Conservation (phyloP, 2,329 filamentous ascomycete species). For the Immersiporthe knoxdaviesiana region DNA sequence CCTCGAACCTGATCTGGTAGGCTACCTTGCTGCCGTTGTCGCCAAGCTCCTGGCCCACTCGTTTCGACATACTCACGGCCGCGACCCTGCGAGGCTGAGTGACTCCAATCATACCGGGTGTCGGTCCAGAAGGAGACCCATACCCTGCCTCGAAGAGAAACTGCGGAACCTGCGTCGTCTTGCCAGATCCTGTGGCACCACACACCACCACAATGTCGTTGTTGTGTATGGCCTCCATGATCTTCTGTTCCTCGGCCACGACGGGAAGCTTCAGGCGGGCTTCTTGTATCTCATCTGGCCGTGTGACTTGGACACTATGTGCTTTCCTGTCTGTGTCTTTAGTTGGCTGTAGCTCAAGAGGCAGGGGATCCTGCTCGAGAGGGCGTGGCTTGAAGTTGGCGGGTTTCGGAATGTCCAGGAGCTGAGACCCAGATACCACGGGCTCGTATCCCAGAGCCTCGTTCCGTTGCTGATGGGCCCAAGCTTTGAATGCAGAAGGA, state of each 20-base stretch:
- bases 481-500: slow-evolving; percentile 82
- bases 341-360: slow-evolving; percentile 66
- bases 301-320: slow-evolving; percentile 72
- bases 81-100: slow-evolving; percentile 95
- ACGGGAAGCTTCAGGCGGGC: slow-evolving; percentile 82
- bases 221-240: slow-evolving; percentile 97
- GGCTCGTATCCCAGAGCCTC: slow-evolving; percentile 72
- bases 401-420: slow-evolving; percentile 57
- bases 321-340: slow-evolving; percentile 68
- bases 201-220: slow-evolving; percentile 89
- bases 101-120: slow-evolving; percentile 89
- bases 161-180: slow-evolving; percentile 96
- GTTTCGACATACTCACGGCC: slow-evolving; percentile 94
- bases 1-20: slow-evolving; percentile 95
- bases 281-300: slow-evolving; percentile 74
- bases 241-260: slow-evolving; percentile 91
- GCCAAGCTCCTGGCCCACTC: slow-evolving; percentile 84
- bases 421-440: slow-evolving; percentile 45
- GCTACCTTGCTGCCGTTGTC: slow-evolving; percentile 77
- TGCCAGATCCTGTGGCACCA: slow-evolving; percentile 94
- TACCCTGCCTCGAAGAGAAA: slow-evolving; percentile 95
- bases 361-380: slow-evolving; percentile 71
- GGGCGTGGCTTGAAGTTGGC: slow-evolving; percentile 69
- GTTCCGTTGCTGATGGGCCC: slow-evolving; percentile 87
- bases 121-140: slow-evolving; percentile 75